These are phyloP conservation scores for Tetrahymena borealis DNA, from an alignment of 73 alveolate species.

Conservation along the genomic window DNA sequence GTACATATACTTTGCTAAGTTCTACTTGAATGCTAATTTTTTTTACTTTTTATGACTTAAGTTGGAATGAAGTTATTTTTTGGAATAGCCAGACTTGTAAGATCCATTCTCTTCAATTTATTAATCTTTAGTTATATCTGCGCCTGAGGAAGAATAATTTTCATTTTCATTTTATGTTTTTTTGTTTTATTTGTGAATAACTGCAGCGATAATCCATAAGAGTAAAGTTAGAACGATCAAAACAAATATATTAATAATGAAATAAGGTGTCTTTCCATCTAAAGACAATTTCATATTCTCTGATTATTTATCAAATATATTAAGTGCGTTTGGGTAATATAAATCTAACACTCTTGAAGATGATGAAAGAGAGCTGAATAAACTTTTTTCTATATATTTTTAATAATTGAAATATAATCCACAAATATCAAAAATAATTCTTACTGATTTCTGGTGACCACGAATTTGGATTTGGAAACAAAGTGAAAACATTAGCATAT, in stretches of 20 bases:
- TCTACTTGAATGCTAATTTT: not conserved
- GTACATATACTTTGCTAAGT: not conserved
- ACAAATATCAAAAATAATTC: too few species aligned
- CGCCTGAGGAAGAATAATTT: too few species aligned
- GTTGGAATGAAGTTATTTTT: not conserved
- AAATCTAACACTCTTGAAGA: not conserved
- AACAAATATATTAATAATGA: not conserved
- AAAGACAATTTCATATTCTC: not conserved
- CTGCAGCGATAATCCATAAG: not conserved
- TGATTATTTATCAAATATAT: not conserved
- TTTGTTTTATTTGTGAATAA: too few species aligned
- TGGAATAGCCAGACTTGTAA: not conserved
- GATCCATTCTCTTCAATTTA: not conserved
- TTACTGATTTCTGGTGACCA: not conserved
- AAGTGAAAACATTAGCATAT: not conserved
- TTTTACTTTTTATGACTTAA: not conserved
- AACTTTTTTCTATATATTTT: not conserved
- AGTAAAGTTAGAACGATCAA: not conserved
- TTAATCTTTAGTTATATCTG: too few species aligned
- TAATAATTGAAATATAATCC: not conserved
- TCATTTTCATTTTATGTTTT: too few species aligned
- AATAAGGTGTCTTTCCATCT: not conserved
- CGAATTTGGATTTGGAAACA: not conserved
- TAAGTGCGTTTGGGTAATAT: not conserved
- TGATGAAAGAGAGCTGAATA: not conserved